A percentile compares a stretch with the other conserved stretches of the same genome.
These are phyloP conservation scores for Panicum hallii DNA, from an alignment of 202 grass and related monocot species.

Conservation along the genomic window DNA sequence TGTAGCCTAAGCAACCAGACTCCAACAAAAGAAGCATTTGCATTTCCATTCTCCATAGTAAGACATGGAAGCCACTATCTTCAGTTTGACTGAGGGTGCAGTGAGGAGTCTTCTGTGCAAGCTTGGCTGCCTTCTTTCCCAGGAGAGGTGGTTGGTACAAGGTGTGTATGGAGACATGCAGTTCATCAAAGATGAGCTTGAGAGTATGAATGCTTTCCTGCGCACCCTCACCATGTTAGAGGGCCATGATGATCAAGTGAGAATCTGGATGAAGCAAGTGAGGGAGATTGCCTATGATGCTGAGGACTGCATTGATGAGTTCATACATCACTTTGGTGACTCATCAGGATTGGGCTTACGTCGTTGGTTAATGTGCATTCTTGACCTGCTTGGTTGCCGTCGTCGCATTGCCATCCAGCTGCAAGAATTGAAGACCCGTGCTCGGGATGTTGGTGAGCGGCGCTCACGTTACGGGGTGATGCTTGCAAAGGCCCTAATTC, in stretches of 20 bases:
- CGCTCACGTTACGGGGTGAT: conserved; percentile 18
- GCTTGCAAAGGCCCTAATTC: background rate
- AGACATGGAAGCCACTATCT: conserved; percentile 33
- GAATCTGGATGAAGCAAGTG: conserved; percentile 57
- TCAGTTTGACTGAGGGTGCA: conserved; percentile 36
- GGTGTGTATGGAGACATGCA: conserved; percentile 42
- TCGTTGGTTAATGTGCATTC: background rate
- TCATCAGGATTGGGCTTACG: conserved; percentile 19
- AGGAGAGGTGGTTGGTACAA: conserved; percentile 25
- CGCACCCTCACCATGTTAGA: conserved; percentile 29
- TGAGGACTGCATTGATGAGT: conserved; percentile 51
- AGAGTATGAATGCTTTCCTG: conserved; percentile 62
- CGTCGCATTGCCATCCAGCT: conserved; percentile 34
- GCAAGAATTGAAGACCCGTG: conserved; percentile 34
- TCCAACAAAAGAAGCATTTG: background rate
- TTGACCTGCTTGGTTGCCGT: background rate
- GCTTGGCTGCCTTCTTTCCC: conserved; percentile 46
- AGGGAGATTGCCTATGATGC: conserved; percentile 57
- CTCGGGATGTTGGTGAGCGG: conserved; percentile 32
- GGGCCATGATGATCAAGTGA: conserved; percentile 43
- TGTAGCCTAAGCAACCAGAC: background rate
- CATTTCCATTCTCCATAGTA: background rate
- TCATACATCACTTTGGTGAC: conserved; percentile 11
- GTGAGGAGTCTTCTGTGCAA: conserved; percentile 47
- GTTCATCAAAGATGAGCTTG: conserved; percentile 51